Evolutionary conservation across 176 grass and related monocot genomes (phyloP), one percentile per base, ranked within the genome.

Genomic region (Avena atlantica): DNA sequence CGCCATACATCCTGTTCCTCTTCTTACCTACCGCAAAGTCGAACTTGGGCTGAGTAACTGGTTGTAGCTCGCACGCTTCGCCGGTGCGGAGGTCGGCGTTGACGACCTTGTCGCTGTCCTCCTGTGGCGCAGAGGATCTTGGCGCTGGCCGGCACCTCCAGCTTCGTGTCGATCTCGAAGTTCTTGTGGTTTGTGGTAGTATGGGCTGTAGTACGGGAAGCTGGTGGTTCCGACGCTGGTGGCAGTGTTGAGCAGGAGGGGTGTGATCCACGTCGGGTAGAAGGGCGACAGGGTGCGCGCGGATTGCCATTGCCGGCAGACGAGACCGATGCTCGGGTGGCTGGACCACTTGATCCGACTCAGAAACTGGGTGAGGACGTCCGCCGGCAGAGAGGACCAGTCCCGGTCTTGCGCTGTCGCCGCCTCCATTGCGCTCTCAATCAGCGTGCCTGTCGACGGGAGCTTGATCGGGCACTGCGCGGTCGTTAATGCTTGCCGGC

Each of bases 181-280:
- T 51, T 84, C 16, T 78, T 88, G 62, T 78, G 58, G 51, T 70
- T n/a, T n/a, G n/a, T n/a, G n/a, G n/a, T n/a, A 70, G 4, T 62
- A 83, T 6, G 73, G 87, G 50, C 80, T 83, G 16, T 88, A 88
- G 87, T 59, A 88, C 11, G 73, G 80, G 12, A 78, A 8, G 58
- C 58, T 65, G 34, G 81, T 70, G 0, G 80, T 31, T n/a, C 86
- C 85, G 34, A 76, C 58, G n/a, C 58, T 2, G 3, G 36, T 2
- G 3, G 36, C 48, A 11, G 60, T 6, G 71, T 24, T 83, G 55
- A 88, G 49, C 2, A 88, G 31, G 3, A 88, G 9, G 0, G 70
- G 86, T 14, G 79, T 76, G 24, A 88, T 20, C 70, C 51, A 82
- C 14, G 80, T 70, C 12, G 59, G 86, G 80, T 77, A 88, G 34